Evolutionary conservation across 2,329 filamentous ascomycete species (phyloP).

Genomic region (Colletotrichum gigasporum): DNA sequence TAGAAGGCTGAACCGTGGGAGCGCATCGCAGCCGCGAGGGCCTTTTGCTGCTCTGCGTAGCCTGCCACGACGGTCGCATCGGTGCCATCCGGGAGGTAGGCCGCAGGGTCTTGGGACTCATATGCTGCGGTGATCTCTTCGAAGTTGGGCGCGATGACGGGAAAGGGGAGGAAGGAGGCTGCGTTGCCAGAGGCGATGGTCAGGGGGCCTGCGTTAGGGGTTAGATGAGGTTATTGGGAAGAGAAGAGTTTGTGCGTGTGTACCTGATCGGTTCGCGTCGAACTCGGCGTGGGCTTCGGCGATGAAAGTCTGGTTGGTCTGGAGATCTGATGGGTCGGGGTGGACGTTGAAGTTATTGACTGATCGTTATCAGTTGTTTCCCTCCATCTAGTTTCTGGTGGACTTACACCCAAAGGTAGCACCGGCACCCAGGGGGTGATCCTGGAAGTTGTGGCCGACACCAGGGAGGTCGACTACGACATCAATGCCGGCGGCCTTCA

Average conservation of each 20-base stretch:
- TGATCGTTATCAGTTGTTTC: background rate
- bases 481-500: constrained; percentile 54
- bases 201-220: constrained; percentile 26
- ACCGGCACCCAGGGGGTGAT: constrained; percentile 40
- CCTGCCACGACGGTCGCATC: constrained; percentile 46
- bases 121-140: constrained; percentile 32
- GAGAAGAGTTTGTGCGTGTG: background rate
- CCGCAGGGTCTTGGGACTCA: constrained; percentile 36
- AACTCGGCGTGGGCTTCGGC: constrained; percentile 27
- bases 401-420: constrained; percentile 32
- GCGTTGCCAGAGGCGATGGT: constrained; percentile 33
- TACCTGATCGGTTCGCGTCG: constrained; percentile 28
- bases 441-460: constrained; percentile 44
- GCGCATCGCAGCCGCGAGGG: constrained; percentile 44
- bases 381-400: too few species aligned
- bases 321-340: constrained; percentile 30
- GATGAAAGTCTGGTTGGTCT: constrained; percentile 28
- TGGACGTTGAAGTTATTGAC: constrained; percentile 34
- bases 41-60: constrained; percentile 47
- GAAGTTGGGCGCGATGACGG: constrained; percentile 33
- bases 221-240: background rate
- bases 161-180: constrained; percentile 33
- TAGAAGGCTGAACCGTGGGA: constrained; percentile 47
- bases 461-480: constrained; percentile 65
- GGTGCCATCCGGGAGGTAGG: constrained; percentile 38